Percentiles rank a stretch among this genome's conserved stretches.
phyloP scores from a whole-genome alignment of 495 filamentous ascomycete species.

The Xeromyces bisporus region DNA sequence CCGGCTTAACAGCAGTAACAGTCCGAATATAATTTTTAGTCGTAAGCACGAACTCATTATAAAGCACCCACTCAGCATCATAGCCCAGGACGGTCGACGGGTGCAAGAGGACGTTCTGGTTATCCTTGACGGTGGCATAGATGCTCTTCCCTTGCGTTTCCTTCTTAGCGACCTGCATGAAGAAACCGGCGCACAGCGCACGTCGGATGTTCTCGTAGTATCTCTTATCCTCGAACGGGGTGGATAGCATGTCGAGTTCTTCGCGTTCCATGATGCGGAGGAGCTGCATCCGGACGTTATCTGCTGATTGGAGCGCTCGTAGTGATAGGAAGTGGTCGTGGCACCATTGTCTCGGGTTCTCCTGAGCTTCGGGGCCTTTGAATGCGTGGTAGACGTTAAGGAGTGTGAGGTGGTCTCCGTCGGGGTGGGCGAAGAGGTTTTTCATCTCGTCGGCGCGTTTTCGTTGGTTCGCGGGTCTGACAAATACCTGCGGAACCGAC shows the following conservation, averaged over 20 bases:
- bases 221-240: slow-evolving; percentile 82
- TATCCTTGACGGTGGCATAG: slow-evolving; percentile 90
- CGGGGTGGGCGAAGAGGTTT: slow-evolving; percentile 72
- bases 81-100: slow-evolving; percentile 72
- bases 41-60: slow-evolving; percentile 97
- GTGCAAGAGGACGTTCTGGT: slow-evolving; percentile 80
- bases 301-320: slow-evolving; percentile 75
- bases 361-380: slow-evolving; percentile 56
- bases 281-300: slow-evolving; percentile 82
- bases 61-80: slow-evolving; percentile 91
- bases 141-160: slow-evolving; percentile 53
- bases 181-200: slow-evolving; percentile 89
- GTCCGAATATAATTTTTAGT: slow-evolving; percentile 77
- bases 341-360: slow-evolving; percentile 76
- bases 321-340: slow-evolving; percentile 93
- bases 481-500: slow-evolving; percentile 88
- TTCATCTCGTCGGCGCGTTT: slow-evolving; percentile 99
- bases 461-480: slow-evolving; percentile 64
- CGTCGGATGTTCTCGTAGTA: slow-evolving; percentile 96
- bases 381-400: slow-evolving; percentile 98
- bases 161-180: slow-evolving; percentile 98
- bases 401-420: slow-evolving; percentile 91
- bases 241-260: slow-evolving; percentile 69
- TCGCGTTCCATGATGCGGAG: slow-evolving; percentile 91
- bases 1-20: slow-evolving; percentile 41